These are phyloP conservation scores for Retiboletus flavoniger DNA, from an alignment of 1,284 basidiomycete species.

Conservation along the genomic window DNA sequence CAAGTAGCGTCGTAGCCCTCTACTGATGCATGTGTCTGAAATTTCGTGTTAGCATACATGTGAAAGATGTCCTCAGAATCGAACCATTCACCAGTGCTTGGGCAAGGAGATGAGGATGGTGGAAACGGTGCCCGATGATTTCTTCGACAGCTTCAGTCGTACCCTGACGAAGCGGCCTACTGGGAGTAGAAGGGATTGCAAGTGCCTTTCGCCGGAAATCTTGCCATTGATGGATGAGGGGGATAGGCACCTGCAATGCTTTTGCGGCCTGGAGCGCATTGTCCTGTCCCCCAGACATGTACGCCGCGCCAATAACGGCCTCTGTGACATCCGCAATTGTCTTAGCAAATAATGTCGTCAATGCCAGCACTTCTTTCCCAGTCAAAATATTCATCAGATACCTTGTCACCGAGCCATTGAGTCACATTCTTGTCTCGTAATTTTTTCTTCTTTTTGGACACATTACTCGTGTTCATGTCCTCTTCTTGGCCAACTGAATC, in stretches of 20 bases:
- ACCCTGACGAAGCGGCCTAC: constrained; percentile 42
- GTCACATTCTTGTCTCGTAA: constrained; percentile 45
- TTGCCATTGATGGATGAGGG: constrained; percentile 61
- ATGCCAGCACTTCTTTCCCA: not conserved
- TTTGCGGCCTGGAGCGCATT: constrained; percentile 61
- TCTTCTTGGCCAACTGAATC: constrained; percentile 16
- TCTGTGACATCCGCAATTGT: constrained; percentile 80
- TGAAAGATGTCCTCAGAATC: not conserved
- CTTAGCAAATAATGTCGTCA: constrained; percentile 39
- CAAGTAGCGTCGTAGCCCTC: constrained; percentile 53
- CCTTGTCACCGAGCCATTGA: constrained; percentile 78
- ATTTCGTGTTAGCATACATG: constrained; percentile 6
- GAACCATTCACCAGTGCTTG: constrained; percentile 63
- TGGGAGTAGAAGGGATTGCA: constrained; percentile 41
- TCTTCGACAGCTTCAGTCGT: constrained; percentile 57
- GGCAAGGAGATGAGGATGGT: constrained; percentile 57
- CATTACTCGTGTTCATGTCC: constrained; percentile 29
- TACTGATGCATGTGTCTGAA: constrained; percentile 63
- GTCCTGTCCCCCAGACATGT: constrained; percentile 65
- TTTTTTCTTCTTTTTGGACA: constrained; percentile 40
- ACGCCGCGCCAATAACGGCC: constrained; percentile 78
- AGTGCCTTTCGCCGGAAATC: constrained; percentile 60
- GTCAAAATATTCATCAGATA: constrained; percentile 26
- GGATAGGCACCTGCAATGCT: constrained; percentile 59
- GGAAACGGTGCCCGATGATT: constrained; percentile 62